These are phyloP conservation scores for Phytophthora multivora DNA, from an alignment of 352 stramenopile species.

Conservation along the genomic window DNA sequence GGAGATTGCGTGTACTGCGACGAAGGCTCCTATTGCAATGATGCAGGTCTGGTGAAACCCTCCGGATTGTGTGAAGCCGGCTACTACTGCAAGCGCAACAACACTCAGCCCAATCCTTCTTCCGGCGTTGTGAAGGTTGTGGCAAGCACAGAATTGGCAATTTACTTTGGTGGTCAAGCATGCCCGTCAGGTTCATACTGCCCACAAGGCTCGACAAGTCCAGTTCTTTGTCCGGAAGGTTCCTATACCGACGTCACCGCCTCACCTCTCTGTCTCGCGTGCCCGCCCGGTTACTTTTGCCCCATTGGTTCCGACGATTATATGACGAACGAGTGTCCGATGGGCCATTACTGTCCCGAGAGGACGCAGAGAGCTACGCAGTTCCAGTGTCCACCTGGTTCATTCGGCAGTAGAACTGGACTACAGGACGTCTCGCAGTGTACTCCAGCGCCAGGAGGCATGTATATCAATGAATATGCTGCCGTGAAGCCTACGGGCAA, in stretches of 20 bases:
- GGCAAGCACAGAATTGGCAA: slow-evolving; percentile 4
- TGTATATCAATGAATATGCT: slow-evolving; percentile 59
- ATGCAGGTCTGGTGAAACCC: slow-evolving; percentile 38
- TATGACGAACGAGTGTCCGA: slow-evolving; percentile 59
- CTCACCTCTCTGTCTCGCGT: slow-evolving; percentile 36
- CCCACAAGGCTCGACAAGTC: slow-evolving; percentile 36
- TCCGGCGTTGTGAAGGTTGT: slow-evolving; percentile 30
- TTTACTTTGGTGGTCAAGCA: slow-evolving; percentile 35
- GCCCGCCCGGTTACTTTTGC: slow-evolving; percentile 54
- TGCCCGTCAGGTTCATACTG: slow-evolving; percentile 67
- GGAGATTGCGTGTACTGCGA: slow-evolving; percentile 66
- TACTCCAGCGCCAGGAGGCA: slow-evolving; percentile 66
- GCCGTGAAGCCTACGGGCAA: slow-evolving; percentile 48
- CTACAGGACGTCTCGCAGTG: slow-evolving; percentile 60
- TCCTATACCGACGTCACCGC: slow-evolving; percentile 40
- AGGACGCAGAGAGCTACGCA: slow-evolving; percentile 56
- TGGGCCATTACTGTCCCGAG: slow-evolving; percentile 83
- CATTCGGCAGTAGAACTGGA: slow-evolving; percentile 65
- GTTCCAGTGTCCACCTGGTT: slow-evolving; percentile 80
- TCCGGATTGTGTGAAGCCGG: slow-evolving; percentile 45
- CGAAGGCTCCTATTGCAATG: slow-evolving; percentile 52
- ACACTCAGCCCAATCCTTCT: slow-evolving; percentile 41
- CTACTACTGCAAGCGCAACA: slow-evolving; percentile 63
- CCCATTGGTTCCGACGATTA: slow-evolving; percentile 49
- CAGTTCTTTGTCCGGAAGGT: slow-evolving; percentile 47